Percentiles rank a stretch among this genome's conserved stretches.
Conservation (phyloP, 2,329 filamentous ascomycete genomes). For the Cercospora nicotianae region DNA sequence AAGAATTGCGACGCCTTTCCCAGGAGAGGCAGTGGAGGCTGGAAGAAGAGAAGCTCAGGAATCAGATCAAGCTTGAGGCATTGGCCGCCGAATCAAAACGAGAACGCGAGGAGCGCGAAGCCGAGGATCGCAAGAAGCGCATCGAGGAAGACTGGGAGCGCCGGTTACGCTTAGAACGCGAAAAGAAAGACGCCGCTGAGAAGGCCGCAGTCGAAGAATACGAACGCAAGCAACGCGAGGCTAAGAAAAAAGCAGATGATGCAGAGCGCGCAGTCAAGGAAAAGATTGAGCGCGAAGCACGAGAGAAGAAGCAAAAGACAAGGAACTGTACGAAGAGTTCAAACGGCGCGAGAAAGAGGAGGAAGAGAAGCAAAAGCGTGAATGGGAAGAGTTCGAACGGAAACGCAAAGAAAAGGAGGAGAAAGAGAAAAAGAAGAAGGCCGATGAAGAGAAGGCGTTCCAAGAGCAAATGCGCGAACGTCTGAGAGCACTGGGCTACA, state of each 20-base stretch:
- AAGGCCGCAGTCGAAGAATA: conserved; percentile 43
- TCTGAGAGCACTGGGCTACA: conserved; percentile 47
- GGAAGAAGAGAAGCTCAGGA: conserved; percentile 41
- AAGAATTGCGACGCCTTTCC: conserved; percentile 40
- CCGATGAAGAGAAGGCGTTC: conserved; percentile 42
- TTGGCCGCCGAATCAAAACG: conserved; percentile 41
- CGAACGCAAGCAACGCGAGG: conserved; percentile 41
- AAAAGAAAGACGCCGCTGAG: conserved; percentile 36
- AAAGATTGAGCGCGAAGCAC: conserved; percentile 42
- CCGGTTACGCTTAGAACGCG: conserved; percentile 42
- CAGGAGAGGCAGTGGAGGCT: conserved; percentile 38
- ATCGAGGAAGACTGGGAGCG: conserved; percentile 43
- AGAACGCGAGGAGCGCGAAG: conserved; percentile 40
- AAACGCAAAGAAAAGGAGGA: conserved; percentile 65
- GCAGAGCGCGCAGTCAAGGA: conserved; percentile 45
- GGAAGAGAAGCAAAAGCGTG: conserved; percentile 45
- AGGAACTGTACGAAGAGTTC: conserved; percentile 31
- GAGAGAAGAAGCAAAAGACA: conserved; percentile 40
- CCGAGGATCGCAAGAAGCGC: conserved; percentile 39
- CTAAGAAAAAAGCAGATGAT: conserved; percentile 39
- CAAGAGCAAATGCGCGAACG: conserved; percentile 49
- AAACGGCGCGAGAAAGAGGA: conserved; percentile 32
- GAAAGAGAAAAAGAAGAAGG: conserved; percentile 33
- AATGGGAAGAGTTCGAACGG: conserved; percentile 56
- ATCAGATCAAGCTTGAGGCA: conserved; percentile 32